Evolutionary conservation across 2,329 filamentous ascomycete species (phyloP).

Genomic region (Dactylellina haptotyla): DNA sequence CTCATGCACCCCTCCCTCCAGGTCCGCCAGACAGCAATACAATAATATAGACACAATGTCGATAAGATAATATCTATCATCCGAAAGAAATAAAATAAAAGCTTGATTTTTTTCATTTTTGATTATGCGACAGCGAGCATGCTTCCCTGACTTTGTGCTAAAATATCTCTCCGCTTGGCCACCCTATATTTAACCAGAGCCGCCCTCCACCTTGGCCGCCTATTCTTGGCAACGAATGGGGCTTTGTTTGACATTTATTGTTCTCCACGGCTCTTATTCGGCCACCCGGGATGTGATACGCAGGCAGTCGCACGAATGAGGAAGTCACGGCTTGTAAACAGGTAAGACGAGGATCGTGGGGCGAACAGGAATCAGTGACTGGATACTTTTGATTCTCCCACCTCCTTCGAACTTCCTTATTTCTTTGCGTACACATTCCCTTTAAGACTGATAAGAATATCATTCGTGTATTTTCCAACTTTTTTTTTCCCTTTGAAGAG

Average conservation of each 20-base stretch:
- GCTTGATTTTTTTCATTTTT: too few species aligned
- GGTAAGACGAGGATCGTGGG: constrained; percentile 27
- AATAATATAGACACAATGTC: constrained; percentile 4
- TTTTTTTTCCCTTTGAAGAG: too few species aligned
- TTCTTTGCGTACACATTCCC: background rate
- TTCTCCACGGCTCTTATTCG: constrained; percentile 3
- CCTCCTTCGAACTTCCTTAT: background rate
- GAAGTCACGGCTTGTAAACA: background rate
- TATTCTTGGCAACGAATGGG: constrained; percentile 26
- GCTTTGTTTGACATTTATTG: constrained; percentile 17
- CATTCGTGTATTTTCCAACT: too few species aligned
- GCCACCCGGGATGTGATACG: constrained; percentile 26
- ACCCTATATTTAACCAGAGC: constrained; percentile 32
- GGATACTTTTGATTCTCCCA: background rate
- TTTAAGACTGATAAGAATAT: too few species aligned
- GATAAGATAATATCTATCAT: constrained; percentile 1
- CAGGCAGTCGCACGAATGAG: constrained; percentile 25
- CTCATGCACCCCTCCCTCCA: background rate
- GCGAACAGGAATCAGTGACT: background rate
- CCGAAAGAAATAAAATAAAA: background rate
- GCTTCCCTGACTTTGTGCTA: too few species aligned
- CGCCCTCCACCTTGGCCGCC: background rate
- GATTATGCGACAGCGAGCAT: too few species aligned
- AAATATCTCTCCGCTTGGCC: too few species aligned
- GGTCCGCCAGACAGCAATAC: too few species aligned